A percentile compares a stretch with the other conserved stretches of the same genome.
These are phyloP conservation scores for Dendrostoma leiphaemia DNA, from an alignment of 2,329 filamentous ascomycete species.

Conservation along the genomic window DNA sequence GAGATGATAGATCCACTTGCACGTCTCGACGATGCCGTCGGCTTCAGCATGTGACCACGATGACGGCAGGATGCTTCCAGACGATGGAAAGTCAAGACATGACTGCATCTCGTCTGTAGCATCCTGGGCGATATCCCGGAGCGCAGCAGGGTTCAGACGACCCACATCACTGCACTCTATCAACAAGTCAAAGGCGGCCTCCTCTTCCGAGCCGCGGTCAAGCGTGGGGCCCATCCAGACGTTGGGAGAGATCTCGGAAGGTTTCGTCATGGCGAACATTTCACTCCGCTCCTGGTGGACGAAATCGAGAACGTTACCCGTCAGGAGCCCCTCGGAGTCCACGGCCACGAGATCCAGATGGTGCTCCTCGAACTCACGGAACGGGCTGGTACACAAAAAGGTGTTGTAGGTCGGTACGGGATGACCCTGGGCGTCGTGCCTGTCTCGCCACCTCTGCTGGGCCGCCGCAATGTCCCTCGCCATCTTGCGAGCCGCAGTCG, in stretches of 20 bases:
- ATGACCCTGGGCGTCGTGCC: slow-evolving; percentile 55
- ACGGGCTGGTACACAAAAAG: slow-evolving; percentile 68
- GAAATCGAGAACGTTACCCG: slow-evolving; percentile 81
- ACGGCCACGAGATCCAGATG: slow-evolving; percentile 72
- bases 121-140: slow-evolving; percentile 62
- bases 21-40: slow-evolving; percentile 80
- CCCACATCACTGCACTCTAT: slow-evolving; percentile 89
- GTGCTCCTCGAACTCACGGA: slow-evolving; percentile 68
- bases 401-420: slow-evolving; percentile 73
- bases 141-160: slow-evolving; percentile 65
- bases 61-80: slow-evolving; percentile 85
- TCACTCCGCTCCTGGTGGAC: slow-evolving; percentile 84
- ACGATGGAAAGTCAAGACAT: slow-evolving; percentile 81
- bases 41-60: slow-evolving; percentile 81
- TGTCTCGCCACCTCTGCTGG: slow-evolving; percentile 71
- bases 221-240: slow-evolving; percentile 90
- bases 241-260: slow-evolving; percentile 84
- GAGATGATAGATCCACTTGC: slow-evolving; percentile 85
- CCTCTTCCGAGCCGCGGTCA: slow-evolving; percentile 59
- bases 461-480: slow-evolving; percentile 70
- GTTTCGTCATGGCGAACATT: slow-evolving; percentile 90
- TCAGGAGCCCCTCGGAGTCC: slow-evolving; percentile 68
- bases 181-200: slow-evolving; percentile 73
- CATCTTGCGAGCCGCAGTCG: slow-evolving; percentile 59
- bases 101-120: slow-evolving; percentile 38